These are phyloP conservation scores for Aspergillus olivimuriae DNA, from an alignment of 495 filamentous ascomycete species.

Conservation along the genomic window DNA sequence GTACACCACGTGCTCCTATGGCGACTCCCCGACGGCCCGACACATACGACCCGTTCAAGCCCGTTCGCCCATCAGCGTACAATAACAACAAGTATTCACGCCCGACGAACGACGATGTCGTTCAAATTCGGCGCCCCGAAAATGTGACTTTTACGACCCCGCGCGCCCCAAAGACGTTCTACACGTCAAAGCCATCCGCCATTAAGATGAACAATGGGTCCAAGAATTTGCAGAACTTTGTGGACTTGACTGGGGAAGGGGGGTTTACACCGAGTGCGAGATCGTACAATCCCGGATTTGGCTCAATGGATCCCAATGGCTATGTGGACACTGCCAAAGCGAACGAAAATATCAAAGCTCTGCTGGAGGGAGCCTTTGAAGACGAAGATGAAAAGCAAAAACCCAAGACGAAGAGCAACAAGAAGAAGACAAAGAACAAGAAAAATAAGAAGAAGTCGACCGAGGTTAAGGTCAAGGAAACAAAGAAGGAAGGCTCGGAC, in stretches of 20 bases:
- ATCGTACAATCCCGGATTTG: slow-evolving; percentile 28
- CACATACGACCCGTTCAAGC: slow-evolving; percentile 39
- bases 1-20: slow-evolving; percentile 10
- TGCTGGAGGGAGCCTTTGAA: slow-evolving; percentile 82
- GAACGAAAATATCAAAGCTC: slow-evolving; percentile 76
- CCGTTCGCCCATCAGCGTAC: slow-evolving; percentile 36
- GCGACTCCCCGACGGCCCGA: slow-evolving; percentile 22
- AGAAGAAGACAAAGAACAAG: slow-evolving; percentile 27
- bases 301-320: slow-evolving; percentile 49
- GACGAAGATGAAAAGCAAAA: slow-evolving; percentile 63
- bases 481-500: slow-evolving; percentile 27
- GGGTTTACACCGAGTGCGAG: slow-evolving; percentile 16
- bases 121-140: slow-evolving; percentile 42
- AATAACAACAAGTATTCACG: slow-evolving; percentile 21
- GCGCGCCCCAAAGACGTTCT: slow-evolving; percentile 33
- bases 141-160: slow-evolving; percentile 36
- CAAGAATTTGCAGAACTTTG: slow-evolving; percentile 36
- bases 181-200: slow-evolving; percentile 36
- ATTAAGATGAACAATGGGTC: slow-evolving; percentile 26
- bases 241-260: slow-evolving; percentile 38
- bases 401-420: slow-evolving; percentile 48
- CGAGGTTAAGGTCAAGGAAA: slow-evolving; percentile 20
- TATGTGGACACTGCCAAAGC: slow-evolving; percentile 76
- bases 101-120: slow-evolving; percentile 23
- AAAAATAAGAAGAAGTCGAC: slow-evolving; percentile 43